These are phyloP conservation scores for Colletotrichum orbiculare DNA, from an alignment of 2,329 filamentous ascomycete genomes.

Conservation along the genomic window DNA sequence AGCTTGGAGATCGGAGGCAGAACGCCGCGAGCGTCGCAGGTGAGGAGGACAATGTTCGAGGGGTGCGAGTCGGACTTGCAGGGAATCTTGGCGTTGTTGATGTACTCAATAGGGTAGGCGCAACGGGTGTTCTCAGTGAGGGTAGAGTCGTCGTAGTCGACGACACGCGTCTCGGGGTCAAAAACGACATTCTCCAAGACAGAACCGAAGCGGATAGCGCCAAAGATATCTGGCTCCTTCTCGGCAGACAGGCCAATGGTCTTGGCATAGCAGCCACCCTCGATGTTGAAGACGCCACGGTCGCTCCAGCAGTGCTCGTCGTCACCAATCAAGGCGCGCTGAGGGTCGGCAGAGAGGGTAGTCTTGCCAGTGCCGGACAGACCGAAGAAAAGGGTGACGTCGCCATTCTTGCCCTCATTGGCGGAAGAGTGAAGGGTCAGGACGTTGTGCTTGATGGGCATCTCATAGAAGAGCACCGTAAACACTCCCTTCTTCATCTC, in stretches of 20 bases:
- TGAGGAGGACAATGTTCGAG: constrained; percentile 95
- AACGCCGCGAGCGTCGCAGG: constrained; percentile 96
- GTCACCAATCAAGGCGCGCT: constrained; percentile 95
- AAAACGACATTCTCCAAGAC: constrained; percentile 99
- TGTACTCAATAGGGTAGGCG: constrained; percentile 99
- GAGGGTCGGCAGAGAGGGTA: constrained; percentile 94
- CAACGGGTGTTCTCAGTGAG: constrained; percentile 98
- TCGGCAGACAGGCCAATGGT: constrained; percentile 96
- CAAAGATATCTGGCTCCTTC: constrained; percentile 99
- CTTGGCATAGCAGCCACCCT: constrained; percentile 99
- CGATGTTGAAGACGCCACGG: constrained; percentile 97
- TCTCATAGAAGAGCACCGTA: constrained; percentile 99
- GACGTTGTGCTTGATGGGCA: constrained; percentile 99
- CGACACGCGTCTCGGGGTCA: constrained; percentile 85
- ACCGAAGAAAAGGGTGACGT: constrained; percentile 99
- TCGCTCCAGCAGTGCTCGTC: constrained; percentile 99
- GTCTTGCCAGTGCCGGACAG: constrained; percentile 99
- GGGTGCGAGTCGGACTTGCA: constrained; percentile 90
- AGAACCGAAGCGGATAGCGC: constrained; percentile 95
- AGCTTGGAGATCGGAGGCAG: constrained; percentile 98
- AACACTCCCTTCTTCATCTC: constrained; percentile 99
- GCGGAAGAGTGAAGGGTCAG: constrained; percentile 98
- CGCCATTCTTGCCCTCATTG: constrained; percentile 93
- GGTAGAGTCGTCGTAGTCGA: constrained; percentile 95
- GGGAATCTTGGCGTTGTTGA: constrained; percentile 98